phyloP scores from a whole-genome alignment of 805 yeast genomes.

The Kluyveromyces siamensis region DNA sequence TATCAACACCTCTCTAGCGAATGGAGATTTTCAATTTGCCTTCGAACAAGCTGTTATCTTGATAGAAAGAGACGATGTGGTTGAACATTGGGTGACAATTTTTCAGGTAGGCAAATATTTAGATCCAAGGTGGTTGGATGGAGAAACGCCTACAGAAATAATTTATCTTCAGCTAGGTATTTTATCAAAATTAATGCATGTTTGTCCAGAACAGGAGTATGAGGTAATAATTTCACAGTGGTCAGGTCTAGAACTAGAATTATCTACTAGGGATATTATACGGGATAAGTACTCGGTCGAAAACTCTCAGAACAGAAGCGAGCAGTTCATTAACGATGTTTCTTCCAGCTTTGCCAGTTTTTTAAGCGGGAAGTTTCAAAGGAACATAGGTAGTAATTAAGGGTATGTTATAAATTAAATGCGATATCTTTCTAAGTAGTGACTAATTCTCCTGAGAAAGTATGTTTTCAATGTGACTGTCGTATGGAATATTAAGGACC shows the following conservation, averaged over 20 bases:
- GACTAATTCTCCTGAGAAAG: constrained; percentile 1
- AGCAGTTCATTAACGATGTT: constrained; percentile 6
- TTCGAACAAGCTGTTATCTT: constrained; percentile 34
- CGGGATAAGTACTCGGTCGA: constrained; percentile 15
- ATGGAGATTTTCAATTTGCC: constrained; percentile 55
- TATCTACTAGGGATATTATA: constrained; percentile 26
- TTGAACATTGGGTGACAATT: constrained; percentile 56
- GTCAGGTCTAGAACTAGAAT: constrained; percentile 39
- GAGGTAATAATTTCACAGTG: constrained; percentile 54
- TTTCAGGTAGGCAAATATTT: constrained; percentile 62
- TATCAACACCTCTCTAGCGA: constrained; percentile 58
- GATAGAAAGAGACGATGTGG: constrained; percentile 20
- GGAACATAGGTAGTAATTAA: constrained; percentile 38
- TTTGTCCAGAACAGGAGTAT: constrained; percentile 48
- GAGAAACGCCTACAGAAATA: constrained; percentile 30
- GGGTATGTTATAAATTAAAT: not conserved
- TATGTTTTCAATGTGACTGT: not conserved
- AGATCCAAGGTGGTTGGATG: constrained; percentile 37
- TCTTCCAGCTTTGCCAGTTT: constrained; percentile 32
- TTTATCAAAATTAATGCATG: constrained; percentile 40
- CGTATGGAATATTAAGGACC: not conserved
- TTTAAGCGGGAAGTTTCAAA: constrained; percentile 40
- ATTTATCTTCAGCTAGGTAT: constrained; percentile 45
- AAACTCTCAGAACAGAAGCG: constrained; percentile 1
- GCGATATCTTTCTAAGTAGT: not conserved